A percentile compares a stretch with the other conserved stretches of the same genome.
These are phyloP conservation scores for Iris macrosiphon DNA, from an alignment of 106 monocot species.

Conservation along the genomic window DNA sequence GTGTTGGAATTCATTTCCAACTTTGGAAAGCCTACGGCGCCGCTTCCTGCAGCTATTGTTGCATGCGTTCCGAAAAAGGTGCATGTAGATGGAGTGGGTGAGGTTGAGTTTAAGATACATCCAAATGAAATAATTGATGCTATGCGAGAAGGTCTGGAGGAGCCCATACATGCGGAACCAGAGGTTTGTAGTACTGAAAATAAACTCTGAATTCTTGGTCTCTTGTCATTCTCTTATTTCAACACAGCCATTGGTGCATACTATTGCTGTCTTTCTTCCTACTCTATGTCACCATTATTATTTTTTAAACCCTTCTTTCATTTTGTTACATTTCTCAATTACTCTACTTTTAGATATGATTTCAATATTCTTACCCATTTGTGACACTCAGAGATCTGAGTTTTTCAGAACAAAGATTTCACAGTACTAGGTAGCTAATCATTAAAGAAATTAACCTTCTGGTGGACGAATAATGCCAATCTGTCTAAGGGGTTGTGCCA, in stretches of 20 bases:
- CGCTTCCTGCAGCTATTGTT: constrained; percentile 93
- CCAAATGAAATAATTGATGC: constrained; percentile 80
- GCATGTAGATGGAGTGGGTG: constrained; percentile 68
- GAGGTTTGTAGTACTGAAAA: constrained; percentile 41
- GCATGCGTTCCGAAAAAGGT: constrained; percentile 92
- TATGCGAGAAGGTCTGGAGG: constrained; percentile 69
- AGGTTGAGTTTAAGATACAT: constrained; percentile 66
- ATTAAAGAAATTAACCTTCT: no score
- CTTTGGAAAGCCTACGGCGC: constrained; percentile 73
- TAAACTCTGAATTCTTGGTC: neutral
- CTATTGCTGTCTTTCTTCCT: neutral
- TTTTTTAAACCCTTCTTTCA: no score
- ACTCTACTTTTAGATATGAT: no score
- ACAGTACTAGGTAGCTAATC: no score
- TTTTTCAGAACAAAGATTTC: no score
- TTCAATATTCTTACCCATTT: no score
- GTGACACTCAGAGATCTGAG: no score
- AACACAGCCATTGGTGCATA: neutral
- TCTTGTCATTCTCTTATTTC: neutral
- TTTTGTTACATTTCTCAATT: no score
- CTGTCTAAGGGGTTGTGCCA: no score
- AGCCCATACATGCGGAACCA: constrained; percentile 88
- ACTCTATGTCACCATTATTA: neutral
- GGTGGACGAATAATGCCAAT: no score
- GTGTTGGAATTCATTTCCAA: constrained; percentile 95